phyloP scores from a whole-genome alignment of 1,284 basidiomycete species.

The Leccinum fuscescens region DNA sequence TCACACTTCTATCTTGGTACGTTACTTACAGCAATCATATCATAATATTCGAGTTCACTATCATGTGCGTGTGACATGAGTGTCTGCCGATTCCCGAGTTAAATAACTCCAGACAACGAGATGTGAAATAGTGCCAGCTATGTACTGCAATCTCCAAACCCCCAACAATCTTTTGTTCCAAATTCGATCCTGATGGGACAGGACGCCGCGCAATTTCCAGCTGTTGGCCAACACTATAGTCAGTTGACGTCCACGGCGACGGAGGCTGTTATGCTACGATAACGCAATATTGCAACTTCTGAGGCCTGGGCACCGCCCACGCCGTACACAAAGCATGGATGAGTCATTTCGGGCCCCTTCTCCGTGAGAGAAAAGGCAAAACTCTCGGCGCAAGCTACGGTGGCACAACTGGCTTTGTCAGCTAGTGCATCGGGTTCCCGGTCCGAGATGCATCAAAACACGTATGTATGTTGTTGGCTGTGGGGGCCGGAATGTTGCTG shows the following conservation, averaged over 20 bases:
- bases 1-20: no score
- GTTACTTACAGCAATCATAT: no score
- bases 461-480: not conserved
- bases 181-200: not conserved
- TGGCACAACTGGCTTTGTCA: not conserved
- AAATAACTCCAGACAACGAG: not conserved
- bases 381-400: not conserved
- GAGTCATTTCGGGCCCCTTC: not conserved
- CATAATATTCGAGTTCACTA: no score
- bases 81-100: no score
- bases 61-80: no score
- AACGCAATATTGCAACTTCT: no score
- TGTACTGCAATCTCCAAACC: not conserved
- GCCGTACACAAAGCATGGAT: not conserved
- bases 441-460: not conserved
- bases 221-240: not conserved
- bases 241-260: not conserved
- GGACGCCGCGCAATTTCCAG: not conserved
- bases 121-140: not conserved
- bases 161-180: not conserved
- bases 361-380: not conserved
- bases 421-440: not conserved
- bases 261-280: not conserved
- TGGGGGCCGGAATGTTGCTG: not conserved
- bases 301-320: no score